Evolutionary conservation across 2,329 filamentous ascomycete species (phyloP), one percentile per base, ranked within the genome.

Genomic region (Apiospora hydei): DNA sequence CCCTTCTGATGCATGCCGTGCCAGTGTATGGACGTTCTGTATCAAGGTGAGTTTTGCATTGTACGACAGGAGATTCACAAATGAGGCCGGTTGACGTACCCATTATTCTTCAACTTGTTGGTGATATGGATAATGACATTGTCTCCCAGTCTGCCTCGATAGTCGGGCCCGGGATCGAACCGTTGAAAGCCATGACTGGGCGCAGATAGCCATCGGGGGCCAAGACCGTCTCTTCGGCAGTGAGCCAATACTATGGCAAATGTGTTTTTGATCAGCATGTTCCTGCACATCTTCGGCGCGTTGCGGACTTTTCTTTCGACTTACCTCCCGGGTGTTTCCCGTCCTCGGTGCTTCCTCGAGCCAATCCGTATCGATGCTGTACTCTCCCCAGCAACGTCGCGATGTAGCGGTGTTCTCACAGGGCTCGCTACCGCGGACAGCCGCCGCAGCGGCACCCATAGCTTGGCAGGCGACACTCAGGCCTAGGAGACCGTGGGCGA

Each of bases 11-110:
- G 86, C 46, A 92, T 81, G 24, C 89, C 91, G 76, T 92, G 90
- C 83, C 86, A 92, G 76, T 92, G 90, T 41, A 92, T 86, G 14
- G 84, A 84, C 10, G 89, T 91, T 57, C 89, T 89, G 74, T 92
- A 74, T 74, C 73, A 84, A 81, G 80, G 80, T n/a, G n/a, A n/a
- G n/a, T n/a, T n/a, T n/a, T n/a, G n/a, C n/a, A n/a, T n/a, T n/a
- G n/a, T n/a, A n/a, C n/a, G n/a, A n/a, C n/a, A n/a, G n/a, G n/a
- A n/a, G n/a, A n/a, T n/a, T n/a, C n/a, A n/a, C n/a, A n/a, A n/a
- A n/a, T n/a, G n/a, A n/a, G n/a, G n/a, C n/a, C n/a, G n/a, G n/a
- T n/a, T n/a, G 26, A 16, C 3, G 2, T 57, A 34, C 51, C 51
- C 51, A 73, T 92, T 91, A 46, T 75, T 75, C 73, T 84, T 81